Base-by-base conservation (phyloP, 2,329 filamentous ascomycete genomes). In the Conoideocrella luteorostrata region DNA sequence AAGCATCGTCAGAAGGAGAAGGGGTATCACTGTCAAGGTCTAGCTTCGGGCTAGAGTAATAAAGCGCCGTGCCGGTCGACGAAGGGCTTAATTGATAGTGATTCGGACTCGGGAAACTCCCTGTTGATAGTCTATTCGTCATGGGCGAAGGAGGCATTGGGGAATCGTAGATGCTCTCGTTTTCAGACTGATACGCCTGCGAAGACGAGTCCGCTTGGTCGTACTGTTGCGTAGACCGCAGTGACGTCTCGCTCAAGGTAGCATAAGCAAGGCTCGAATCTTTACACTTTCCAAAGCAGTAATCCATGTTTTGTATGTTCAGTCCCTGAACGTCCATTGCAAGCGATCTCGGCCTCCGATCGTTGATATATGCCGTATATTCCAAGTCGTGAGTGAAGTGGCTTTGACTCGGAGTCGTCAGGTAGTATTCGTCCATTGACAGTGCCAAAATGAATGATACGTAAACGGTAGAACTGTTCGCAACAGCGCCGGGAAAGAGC, bases 31-130 rank as follows among this genome's bases (percentile, higher is more conserved):
- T 39, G 21, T 50, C 50, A 7, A 43, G 17, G 18, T 53, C 48
- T 13, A 47, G 33, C 13, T 50, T 50, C 21, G 53, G 48, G 35
- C 50, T 52, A 29, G 49, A 45, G 33, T 50, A 47, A 11, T 42
- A 46, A 7, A 45, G 45, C 23, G 39, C 33, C 6, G 44, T 35
- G 15, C 41, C 21, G 9, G 35, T 21, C 12, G 42, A 47, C 17
- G 43, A 41, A 20, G 40, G 38, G 37, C 44, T 47, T 30, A 41
- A 23, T 28, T 49, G 51, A n/a, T 22, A 17, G 28, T 21, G 17
- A 5, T 21, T 38, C 21, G 39, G 35, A 22, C 43, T 45, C 9
- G 46, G 28, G 29, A 39, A 40, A 13, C 39, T 28, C 9, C 24
- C 30, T 18, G 45, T 33, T 15, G 46, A 46, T 11, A 34, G 17